These are phyloP conservation scores for Iris pallida DNA, from an alignment of 116 monocot genomes.

Conservation along the genomic window DNA sequence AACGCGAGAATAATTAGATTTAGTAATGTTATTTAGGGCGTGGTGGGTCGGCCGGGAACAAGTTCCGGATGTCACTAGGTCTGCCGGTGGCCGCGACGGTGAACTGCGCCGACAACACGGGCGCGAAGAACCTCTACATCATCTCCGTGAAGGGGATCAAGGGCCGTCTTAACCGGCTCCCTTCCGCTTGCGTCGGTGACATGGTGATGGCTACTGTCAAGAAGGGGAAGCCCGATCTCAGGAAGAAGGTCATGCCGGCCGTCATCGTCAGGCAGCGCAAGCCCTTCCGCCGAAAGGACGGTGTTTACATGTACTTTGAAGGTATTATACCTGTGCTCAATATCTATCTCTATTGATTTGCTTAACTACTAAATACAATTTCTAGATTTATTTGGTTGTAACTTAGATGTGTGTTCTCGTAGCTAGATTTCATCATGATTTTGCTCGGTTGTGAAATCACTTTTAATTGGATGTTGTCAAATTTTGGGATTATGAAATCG, in stretches of 20 bases:
- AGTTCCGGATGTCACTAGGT: slow-evolving; percentile 88
- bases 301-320: slow-evolving; percentile 85
- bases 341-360: too few species aligned
- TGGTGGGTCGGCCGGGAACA: slow-evolving; percentile 69
- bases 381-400: too few species aligned
- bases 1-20: too few species aligned
- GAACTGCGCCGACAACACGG: slow-evolving; percentile 82
- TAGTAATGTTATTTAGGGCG: slow-evolving; percentile 30
- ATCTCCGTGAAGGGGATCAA: slow-evolving; percentile 20
- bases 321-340: slow-evolving; percentile 21
- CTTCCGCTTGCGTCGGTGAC: slow-evolving; percentile 24
- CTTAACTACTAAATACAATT: too few species aligned
- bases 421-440: too few species aligned
- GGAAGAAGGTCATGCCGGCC: slow-evolving; percentile 88
- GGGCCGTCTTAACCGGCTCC: slow-evolving; percentile 15
- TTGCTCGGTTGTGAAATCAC: too few species aligned
- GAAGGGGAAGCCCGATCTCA: slow-evolving; percentile 80
- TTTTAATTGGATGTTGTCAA: too few species aligned
- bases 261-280: slow-evolving; percentile 75
- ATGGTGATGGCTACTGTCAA: slow-evolving; percentile 41
- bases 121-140: slow-evolving; percentile 57
- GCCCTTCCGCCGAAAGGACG: slow-evolving; percentile 85
- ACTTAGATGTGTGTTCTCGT: too few species aligned
- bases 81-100: slow-evolving; percentile 83
- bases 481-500: too few species aligned